Evolutionary conservation across 495 filamentous ascomycete genomes (phyloP).

Genomic region (Tetracladium marchalianum): DNA sequence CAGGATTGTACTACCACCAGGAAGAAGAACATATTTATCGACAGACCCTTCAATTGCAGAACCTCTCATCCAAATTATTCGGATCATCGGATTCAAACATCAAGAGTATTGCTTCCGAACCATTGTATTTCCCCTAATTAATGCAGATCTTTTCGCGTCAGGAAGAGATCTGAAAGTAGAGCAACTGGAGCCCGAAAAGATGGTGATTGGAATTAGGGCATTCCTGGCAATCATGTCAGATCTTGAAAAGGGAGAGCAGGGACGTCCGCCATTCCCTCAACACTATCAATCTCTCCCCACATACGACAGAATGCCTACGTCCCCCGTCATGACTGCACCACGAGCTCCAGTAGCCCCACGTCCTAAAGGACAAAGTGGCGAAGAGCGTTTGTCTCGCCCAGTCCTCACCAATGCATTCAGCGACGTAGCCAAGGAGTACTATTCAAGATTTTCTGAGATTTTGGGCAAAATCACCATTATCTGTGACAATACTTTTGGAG

Average conservation of each 20-base stretch:
- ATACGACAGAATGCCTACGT: constrained; percentile 38
- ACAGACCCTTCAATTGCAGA: constrained; percentile 76
- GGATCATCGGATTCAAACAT: constrained; percentile 89
- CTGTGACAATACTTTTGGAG: constrained; percentile 93
- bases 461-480: constrained; percentile 91
- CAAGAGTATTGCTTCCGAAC: constrained; percentile 86
- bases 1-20: constrained; percentile 65
- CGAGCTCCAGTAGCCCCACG: constrained; percentile 21
- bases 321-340: constrained; percentile 40
- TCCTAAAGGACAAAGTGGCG: constrained; percentile 24
- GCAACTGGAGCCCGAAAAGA: constrained; percentile 89
- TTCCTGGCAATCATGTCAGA: constrained; percentile 91
- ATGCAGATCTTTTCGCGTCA: constrained; percentile 73
- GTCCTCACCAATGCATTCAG: constrained; percentile 63
- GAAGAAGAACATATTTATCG: constrained; percentile 66
- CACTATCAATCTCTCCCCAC: constrained; percentile 33
- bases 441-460: constrained; percentile 85
- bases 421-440: constrained; percentile 71
- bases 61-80: constrained; percentile 83
- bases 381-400: constrained; percentile 59
- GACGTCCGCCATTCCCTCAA: constrained; percentile 73
- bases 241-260: constrained; percentile 73
- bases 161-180: constrained; percentile 78
- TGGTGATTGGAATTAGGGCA: constrained; percentile 89
- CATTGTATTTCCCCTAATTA: constrained; percentile 90